These are phyloP conservation scores for Cladophialophora bantiana DNA, from an alignment of 2,329 filamentous ascomycete species.

Conservation along the genomic window DNA sequence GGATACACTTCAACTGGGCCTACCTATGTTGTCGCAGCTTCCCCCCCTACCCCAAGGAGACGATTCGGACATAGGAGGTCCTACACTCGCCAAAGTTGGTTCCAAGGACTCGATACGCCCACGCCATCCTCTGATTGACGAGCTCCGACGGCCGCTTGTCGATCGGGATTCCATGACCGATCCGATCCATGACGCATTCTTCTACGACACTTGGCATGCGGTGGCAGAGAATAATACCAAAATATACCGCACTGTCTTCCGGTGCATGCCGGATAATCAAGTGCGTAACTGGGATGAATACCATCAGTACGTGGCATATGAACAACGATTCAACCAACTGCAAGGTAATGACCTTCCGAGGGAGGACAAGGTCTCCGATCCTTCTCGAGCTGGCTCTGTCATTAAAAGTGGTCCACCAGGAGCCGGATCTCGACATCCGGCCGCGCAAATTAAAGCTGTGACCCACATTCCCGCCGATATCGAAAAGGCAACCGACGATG, in stretches of 20 bases:
- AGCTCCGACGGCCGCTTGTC: slow-evolving; percentile 76
- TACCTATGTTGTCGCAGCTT: slow-evolving; percentile 73
- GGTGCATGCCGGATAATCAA: slow-evolving; percentile 95
- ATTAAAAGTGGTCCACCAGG: slow-evolving; percentile 50
- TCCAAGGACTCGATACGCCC: slow-evolving; percentile 63
- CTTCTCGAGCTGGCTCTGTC: slow-evolving; percentile 52
- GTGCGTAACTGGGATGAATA: slow-evolving; percentile 94
- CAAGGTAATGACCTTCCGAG: slow-evolving; percentile 57
- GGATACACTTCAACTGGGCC: slow-evolving; percentile 70
- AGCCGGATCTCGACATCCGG: slow-evolving; percentile 44
- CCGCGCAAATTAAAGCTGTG: slow-evolving; percentile 40
- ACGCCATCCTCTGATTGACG: slow-evolving; percentile 60
- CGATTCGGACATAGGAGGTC: slow-evolving; percentile 83
- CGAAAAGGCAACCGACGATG: slow-evolving; percentile 43
- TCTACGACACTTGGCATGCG: slow-evolving; percentile 84
- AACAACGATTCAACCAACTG: slow-evolving; percentile 74
- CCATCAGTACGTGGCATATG: slow-evolving; percentile 80
- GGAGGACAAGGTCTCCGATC: slow-evolving; percentile 39
- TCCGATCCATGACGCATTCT: slow-evolving; percentile 81
- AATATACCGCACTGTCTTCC: slow-evolving; percentile 90
- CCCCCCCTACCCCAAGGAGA: slow-evolving; percentile 73
- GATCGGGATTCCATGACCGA: slow-evolving; percentile 94
- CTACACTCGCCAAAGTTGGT: slow-evolving; percentile 65
- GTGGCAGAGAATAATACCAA: slow-evolving; percentile 95
- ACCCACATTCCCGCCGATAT: slow-evolving; percentile 43